Percentiles rank a stretch among this genome's conserved stretches.
phyloP scores from a whole-genome alignment of 257 asterid species.

The Solanum piurae region DNA sequence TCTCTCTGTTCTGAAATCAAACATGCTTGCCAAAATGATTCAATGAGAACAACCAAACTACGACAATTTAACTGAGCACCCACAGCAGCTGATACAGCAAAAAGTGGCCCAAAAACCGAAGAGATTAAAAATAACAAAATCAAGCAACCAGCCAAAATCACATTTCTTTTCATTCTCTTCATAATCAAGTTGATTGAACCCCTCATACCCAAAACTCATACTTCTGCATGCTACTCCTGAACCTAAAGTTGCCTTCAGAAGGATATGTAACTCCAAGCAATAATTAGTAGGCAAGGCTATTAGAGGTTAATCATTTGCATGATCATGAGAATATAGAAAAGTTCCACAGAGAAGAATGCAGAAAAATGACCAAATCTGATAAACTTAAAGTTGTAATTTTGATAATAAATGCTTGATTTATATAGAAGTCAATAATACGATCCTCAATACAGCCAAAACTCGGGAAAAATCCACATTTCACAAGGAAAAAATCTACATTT shows the following conservation, averaged over 20 bases:
- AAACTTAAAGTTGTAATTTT: neutral
- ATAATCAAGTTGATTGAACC: neutral
- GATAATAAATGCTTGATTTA: neutral
- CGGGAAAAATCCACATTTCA: neutral
- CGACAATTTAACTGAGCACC: neutral
- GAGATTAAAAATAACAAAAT: neutral
- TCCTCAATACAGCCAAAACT: neutral
- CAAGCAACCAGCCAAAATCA: neutral
- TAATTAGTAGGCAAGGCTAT: neutral
- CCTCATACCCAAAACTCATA: neutral
- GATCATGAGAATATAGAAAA: neutral
- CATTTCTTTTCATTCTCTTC: neutral
- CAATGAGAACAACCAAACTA: neutral
- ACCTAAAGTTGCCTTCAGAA: neutral
- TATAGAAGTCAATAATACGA: neutral
- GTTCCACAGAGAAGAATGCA: neutral
- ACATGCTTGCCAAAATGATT: neutral
- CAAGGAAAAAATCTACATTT: neutral
- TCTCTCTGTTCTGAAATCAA: neutral
- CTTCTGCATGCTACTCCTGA: neutral
- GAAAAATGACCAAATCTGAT: neutral
- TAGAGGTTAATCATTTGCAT: neutral
- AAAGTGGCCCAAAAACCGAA: neutral
- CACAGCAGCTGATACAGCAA: neutral
- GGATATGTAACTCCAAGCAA: neutral